Evolutionary conservation across 2,329 filamentous ascomycete species (phyloP).

Genomic region (Penicillium occitanis): DNA sequence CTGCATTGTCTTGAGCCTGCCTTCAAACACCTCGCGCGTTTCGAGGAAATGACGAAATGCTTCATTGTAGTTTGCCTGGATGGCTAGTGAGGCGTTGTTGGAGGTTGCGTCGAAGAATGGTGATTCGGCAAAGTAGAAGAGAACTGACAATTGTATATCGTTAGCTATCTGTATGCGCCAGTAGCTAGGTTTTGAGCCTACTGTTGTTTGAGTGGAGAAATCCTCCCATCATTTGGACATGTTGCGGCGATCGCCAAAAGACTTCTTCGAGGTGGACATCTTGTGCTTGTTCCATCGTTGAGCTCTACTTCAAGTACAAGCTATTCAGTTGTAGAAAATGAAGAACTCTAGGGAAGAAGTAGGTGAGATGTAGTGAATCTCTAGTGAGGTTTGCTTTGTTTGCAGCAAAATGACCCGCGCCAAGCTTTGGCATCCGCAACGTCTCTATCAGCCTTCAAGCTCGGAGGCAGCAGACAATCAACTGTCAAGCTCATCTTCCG

Average conservation of each 20-base stretch:
- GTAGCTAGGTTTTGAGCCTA: constrained; percentile 25
- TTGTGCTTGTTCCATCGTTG: constrained; percentile 35
- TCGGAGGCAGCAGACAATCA: constrained; percentile 2
- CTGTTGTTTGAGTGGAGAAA: constrained; percentile 48
- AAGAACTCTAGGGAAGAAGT: neutral
- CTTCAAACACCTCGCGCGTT: constrained; percentile 59
- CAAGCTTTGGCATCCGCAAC: constrained; percentile 15
- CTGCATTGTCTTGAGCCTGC: constrained; percentile 52
- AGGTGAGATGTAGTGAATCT: neutral
- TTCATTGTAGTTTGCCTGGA: constrained; percentile 53
- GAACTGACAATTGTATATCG: constrained; percentile 40
- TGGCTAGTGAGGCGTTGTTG: constrained; percentile 59
- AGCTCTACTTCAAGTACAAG: no score
- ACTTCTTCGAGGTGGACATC: constrained; percentile 46
- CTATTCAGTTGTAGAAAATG: no score
- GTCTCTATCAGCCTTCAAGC: constrained; percentile 10
- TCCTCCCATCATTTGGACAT: constrained; percentile 49
- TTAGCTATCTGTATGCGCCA: neutral
- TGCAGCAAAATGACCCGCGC: constrained; percentile 17
- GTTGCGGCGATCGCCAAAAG: constrained; percentile 47
- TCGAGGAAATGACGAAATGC: constrained; percentile 52
- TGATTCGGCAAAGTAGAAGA: constrained; percentile 62
- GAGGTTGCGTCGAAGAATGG: constrained; percentile 63
- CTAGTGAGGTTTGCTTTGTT: constrained; percentile 20
- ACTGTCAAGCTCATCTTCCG: neutral